Conservation (phyloP, 2,329 filamentous ascomycete genomes). For the Ophiostoma tasmaniense region DNA sequence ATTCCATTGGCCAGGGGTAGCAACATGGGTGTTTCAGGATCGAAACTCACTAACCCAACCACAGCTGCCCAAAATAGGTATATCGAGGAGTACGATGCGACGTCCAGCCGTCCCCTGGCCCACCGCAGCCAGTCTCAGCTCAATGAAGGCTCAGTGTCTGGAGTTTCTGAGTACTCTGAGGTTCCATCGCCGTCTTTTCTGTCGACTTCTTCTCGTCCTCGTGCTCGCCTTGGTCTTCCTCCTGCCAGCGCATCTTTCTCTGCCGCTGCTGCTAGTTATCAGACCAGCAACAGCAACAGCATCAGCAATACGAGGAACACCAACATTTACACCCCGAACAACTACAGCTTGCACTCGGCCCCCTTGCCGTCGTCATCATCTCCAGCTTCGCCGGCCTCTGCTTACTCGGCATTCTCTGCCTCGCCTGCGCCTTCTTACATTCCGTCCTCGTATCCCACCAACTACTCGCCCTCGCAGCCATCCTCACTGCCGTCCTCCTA, state of each 20-base stretch:
- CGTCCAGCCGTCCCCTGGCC: conserved; percentile 19
- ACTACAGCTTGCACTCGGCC: neutral
- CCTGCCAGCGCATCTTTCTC: conserved; percentile 16
- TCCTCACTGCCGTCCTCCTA: conserved; percentile 5
- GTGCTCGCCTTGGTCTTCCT: conserved; percentile 10
- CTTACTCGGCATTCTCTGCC: neutral
- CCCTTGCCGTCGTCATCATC: conserved; percentile 8
- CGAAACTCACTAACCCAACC: conserved; percentile 30
- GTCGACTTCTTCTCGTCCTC: conserved; percentile 5
- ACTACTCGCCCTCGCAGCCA: neutral
- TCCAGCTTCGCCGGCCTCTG: neutral
- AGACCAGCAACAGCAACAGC: conserved; percentile 6
- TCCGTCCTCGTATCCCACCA: neutral
- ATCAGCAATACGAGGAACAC: neutral
- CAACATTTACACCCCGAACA: conserved; percentile 8
- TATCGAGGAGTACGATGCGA: conserved; percentile 32
- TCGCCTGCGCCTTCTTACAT: conserved; percentile 10
- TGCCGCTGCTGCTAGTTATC: conserved; percentile 11
- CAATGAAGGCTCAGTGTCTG: too few species aligned
- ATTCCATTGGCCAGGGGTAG: conserved; percentile 32
- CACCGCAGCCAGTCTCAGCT: conserved; percentile 17
- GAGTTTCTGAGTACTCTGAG: conserved; percentile 16
- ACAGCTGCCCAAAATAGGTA: conserved; percentile 18
- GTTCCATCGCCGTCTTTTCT: neutral
- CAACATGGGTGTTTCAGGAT: conserved; percentile 38